Conservation (phyloP, 306 rosid species). For the Vigna hirtella region DNA sequence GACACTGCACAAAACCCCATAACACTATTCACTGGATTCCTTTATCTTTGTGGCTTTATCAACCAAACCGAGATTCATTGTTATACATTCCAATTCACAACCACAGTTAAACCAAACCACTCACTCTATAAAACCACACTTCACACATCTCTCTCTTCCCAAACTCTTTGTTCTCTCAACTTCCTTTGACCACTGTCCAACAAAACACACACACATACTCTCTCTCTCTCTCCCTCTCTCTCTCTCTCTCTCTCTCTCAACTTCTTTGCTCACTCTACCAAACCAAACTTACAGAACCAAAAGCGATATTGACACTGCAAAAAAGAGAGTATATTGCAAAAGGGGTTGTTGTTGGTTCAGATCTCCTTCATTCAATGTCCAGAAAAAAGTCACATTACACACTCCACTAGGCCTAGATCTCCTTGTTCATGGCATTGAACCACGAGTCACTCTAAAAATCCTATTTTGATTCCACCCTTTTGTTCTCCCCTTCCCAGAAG, state of each 20-base stretch:
- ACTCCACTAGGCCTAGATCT: constrained; percentile 41
- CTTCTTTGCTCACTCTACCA: constrained; percentile 41
- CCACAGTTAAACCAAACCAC: constrained; percentile 31
- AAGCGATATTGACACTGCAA: constrained; percentile 63
- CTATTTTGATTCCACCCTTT: constrained; percentile 19
- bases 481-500: neutral
- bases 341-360: constrained; percentile 38
- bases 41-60: constrained; percentile 16
- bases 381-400: constrained; percentile 24
- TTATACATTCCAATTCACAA: constrained; percentile 30
- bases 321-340: constrained; percentile 38
- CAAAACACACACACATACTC: constrained; percentile 34
- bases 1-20: constrained; percentile 40
- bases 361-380: constrained; percentile 58
- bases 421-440: constrained; percentile 50
- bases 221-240: neutral
- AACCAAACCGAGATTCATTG: neutral
- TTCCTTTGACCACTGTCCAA: constrained; percentile 71
- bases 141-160: constrained; percentile 48
- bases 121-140: constrained; percentile 56
- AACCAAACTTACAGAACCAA: constrained; percentile 32
- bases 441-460: constrained; percentile 35
- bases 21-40: constrained; percentile 43
- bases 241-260: neutral
- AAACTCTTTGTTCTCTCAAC: constrained; percentile 42